Conservation (phyloP, 202 grass and related monocot species). For the Zoysia matrella region DNA sequence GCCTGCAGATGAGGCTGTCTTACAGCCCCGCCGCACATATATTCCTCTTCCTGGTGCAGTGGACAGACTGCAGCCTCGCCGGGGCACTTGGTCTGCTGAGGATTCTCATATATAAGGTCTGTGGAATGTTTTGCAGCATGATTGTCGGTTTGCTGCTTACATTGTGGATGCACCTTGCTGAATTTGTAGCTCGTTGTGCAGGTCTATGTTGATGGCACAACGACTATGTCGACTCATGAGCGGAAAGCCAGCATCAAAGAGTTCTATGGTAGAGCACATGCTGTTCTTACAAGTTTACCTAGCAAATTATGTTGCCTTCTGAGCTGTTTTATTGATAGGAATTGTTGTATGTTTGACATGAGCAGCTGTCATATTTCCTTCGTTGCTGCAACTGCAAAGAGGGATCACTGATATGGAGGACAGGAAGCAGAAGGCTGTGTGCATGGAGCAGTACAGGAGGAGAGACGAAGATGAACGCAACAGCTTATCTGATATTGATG, state of each 20-base stretch:
- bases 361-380: slow-evolving; percentile 92
- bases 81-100: slow-evolving; percentile 81
- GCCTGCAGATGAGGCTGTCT: slow-evolving; percentile 87
- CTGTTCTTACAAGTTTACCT: slow-evolving; percentile 17
- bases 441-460: slow-evolving; percentile 72
- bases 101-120: slow-evolving; percentile 90
- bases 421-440: slow-evolving; percentile 73
- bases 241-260: slow-evolving; percentile 91
- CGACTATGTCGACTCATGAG: slow-evolving; percentile 82
- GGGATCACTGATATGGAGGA: slow-evolving; percentile 84
- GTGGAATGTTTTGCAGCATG: neutral
- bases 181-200: slow-evolving; percentile 37
- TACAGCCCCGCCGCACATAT: slow-evolving; percentile 83
- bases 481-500: slow-evolving; percentile 67
- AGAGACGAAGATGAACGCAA: slow-evolving; percentile 55
- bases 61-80: slow-evolving; percentile 89
- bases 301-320: neutral
- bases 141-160: slow-evolving; percentile 12
- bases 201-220: slow-evolving; percentile 92
- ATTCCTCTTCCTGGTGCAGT: slow-evolving; percentile 92
- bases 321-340: slow-evolving; percentile 19
- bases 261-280: slow-evolving; percentile 66
- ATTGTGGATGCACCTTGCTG: neutral
- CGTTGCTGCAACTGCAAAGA: slow-evolving; percentile 89
- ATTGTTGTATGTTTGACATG: slow-evolving; percentile 7